phyloP scores from a whole-genome alignment of 495 filamentous ascomycete genomes.

The Penicillium pulvis region DNA sequence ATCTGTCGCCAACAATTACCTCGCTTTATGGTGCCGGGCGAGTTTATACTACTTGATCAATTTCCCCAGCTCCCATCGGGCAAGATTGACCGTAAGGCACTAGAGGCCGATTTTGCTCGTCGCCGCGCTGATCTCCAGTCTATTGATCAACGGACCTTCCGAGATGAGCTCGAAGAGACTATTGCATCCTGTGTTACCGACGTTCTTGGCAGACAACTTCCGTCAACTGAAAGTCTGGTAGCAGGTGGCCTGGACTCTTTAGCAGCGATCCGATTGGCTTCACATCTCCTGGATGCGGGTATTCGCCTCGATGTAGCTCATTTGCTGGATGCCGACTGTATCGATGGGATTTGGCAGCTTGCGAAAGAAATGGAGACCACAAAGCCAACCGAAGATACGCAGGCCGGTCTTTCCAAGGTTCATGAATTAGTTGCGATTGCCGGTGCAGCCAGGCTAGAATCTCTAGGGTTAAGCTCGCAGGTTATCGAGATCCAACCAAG shows the following conservation, averaged over 20 bases:
- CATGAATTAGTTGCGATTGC: constrained; percentile 27
- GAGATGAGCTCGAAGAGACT: constrained; percentile 41
- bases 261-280: constrained; percentile 65
- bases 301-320: constrained; percentile 53
- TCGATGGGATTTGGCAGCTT: constrained; percentile 34
- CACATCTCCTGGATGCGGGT: constrained; percentile 54
- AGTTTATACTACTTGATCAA: constrained; percentile 59
- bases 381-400: constrained; percentile 13
- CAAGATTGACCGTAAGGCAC: constrained; percentile 68
- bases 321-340: constrained; percentile 56
- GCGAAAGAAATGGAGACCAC: constrained; percentile 22
- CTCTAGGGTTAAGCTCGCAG: constrained; percentile 27
- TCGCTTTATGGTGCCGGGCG: constrained; percentile 73
- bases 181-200: constrained; percentile 50
- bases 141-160: constrained; percentile 29
- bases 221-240: constrained; percentile 47
- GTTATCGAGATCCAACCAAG: constrained; percentile 60
- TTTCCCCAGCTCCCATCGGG: constrained; percentile 77
- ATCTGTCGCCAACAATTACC: constrained; percentile 74
- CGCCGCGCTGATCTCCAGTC: constrained; percentile 23
- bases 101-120: constrained; percentile 58
- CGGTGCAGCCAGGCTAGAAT: constrained; percentile 23
- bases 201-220: constrained; percentile 46
- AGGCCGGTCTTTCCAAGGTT: constrained; percentile 20
- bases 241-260: constrained; percentile 72